Percentiles rank a stretch among this genome's conserved stretches.
Conservation (phyloP, 2,329 filamentous ascomycete genomes). For the Beauveria sp. region DNA sequence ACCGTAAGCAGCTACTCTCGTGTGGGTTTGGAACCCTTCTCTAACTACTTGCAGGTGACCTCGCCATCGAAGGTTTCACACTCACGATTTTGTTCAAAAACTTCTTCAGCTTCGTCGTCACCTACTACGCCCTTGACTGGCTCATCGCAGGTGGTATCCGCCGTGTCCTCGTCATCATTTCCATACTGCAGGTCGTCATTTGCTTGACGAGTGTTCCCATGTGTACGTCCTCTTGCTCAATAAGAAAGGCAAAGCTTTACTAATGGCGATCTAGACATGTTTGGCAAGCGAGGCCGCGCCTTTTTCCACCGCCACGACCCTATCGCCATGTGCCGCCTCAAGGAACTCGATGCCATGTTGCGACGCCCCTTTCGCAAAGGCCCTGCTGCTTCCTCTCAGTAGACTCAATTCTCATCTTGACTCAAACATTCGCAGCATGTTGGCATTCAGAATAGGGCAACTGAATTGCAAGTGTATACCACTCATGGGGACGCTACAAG, state of each 20-base stretch:
- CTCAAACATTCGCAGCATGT: background rate
- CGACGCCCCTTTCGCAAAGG: background rate
- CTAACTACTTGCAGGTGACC: constrained; percentile 46
- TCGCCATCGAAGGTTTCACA: constrained; percentile 82
- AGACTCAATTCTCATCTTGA: background rate
- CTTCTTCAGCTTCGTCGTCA: constrained; percentile 80
- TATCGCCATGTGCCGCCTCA: constrained; percentile 32
- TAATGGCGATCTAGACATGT: constrained; percentile 51
- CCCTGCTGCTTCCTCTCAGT: background rate
- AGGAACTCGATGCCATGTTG: constrained; percentile 15
- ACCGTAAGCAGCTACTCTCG: constrained; percentile 52
- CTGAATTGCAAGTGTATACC: background rate
- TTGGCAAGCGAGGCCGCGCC: constrained; percentile 67
- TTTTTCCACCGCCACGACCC: constrained; percentile 73
- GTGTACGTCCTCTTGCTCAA: constrained; percentile 50
- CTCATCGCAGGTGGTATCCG: constrained; percentile 54
- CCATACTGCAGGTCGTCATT: constrained; percentile 68
- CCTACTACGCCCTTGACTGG: constrained; percentile 81
- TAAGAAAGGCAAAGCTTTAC: background rate
- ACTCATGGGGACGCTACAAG: background rate
- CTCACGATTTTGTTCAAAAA: constrained; percentile 92
- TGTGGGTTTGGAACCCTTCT: background rate
- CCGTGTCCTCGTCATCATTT: constrained; percentile 58
- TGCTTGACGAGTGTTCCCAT: constrained; percentile 68
- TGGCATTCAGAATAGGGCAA: background rate